These are phyloP conservation scores for Arthrobotrys sphaeroides DNA, from an alignment of 2,329 filamentous ascomycete species.

Conservation along the genomic window DNA sequence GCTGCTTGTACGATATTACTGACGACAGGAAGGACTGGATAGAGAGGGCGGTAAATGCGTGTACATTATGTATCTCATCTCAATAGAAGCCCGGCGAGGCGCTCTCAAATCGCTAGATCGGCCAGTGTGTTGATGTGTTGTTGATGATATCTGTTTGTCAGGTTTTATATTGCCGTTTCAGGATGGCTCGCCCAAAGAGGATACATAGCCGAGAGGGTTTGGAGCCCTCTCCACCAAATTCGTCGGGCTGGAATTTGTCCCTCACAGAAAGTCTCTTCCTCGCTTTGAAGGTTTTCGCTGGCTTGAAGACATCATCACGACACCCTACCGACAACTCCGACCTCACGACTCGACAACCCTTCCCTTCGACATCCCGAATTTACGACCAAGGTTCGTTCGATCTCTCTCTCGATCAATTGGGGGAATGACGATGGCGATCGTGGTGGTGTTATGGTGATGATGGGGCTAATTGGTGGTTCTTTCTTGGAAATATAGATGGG, in stretches of 20 bases:
- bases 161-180: not conserved
- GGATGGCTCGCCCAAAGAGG: not conserved
- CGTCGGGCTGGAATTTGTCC: slow-evolving; percentile 10
- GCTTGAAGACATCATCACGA: slow-evolving; percentile 30
- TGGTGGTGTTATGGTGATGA: not conserved
- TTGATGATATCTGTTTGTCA: slow-evolving; percentile 6
- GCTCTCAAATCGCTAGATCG: not conserved
- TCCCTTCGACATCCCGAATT: slow-evolving; percentile 29
- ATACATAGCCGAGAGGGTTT: slow-evolving; percentile 35
- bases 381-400: slow-evolving; percentile 53
- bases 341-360: slow-evolving; percentile 36
- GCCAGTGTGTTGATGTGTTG: slow-evolving; percentile 16
- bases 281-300: slow-evolving; percentile 17
- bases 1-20: not conserved
- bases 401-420: slow-evolving; percentile 24
- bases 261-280: slow-evolving; percentile 18
- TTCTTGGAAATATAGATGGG: slow-evolving; percentile 75
- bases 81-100: not conserved
- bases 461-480: slow-evolving; percentile 39
- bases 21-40: not conserved
- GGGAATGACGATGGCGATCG: not conserved
- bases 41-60: not conserved
- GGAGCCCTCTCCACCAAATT: slow-evolving; percentile 51
- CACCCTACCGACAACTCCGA: slow-evolving; percentile 29
- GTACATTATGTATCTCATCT: slow-evolving; percentile 9